A percentile compares a stretch with the other conserved stretches of the same genome.
phyloP scores from a whole-genome alignment of 441 rosid genomes.

The Pelargonium cotyledonis region DNA sequence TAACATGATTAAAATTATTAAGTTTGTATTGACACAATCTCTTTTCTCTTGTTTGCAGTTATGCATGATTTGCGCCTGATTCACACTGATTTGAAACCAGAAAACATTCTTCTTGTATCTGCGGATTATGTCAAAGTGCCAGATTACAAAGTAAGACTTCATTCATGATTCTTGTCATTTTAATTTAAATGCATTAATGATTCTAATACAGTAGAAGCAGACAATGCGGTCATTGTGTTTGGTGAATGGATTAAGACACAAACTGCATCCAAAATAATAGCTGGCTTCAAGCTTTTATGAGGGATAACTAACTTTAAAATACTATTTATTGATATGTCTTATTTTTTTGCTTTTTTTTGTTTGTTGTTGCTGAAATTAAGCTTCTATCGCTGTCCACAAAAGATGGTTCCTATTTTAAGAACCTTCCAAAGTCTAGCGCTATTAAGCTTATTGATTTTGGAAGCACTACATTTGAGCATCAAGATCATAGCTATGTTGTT shows the following conservation, averaged over 20 bases:
- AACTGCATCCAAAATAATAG: not conserved
- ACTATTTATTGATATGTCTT: conserved; percentile 13
- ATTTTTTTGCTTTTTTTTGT: not conserved
- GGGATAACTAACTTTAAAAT: not conserved
- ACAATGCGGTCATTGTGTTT: too few species aligned
- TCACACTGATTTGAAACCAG: conserved; percentile 95
- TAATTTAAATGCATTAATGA: not conserved
- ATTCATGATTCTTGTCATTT: not conserved
- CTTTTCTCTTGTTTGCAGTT: conserved; percentile 45
- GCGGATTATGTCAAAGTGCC: conserved; percentile 79
- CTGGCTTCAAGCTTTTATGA: conserved; percentile 7
- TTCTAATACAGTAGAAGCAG: not conserved
- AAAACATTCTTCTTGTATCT: conserved; percentile 81
- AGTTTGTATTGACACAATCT: conserved; percentile 14
- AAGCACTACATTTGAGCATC: conserved; percentile 81
- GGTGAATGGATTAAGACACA: too few species aligned
- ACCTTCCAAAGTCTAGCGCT: conserved; percentile 80
- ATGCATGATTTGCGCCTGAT: conserved; percentile 78
- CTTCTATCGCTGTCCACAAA: conserved; percentile 57
- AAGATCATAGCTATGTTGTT: conserved; percentile 79
- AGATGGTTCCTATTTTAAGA: conserved; percentile 76
- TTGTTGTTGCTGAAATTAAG: conserved; percentile 26
- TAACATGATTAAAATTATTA: not conserved
- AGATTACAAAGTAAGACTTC: conserved; percentile 57
- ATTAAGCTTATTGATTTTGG: conserved; percentile 95